Evolutionary conservation across 352 stramenopile species (phyloP), one percentile per base, ranked within the genome.

Genomic region (Pythium pyrilobum): DNA sequence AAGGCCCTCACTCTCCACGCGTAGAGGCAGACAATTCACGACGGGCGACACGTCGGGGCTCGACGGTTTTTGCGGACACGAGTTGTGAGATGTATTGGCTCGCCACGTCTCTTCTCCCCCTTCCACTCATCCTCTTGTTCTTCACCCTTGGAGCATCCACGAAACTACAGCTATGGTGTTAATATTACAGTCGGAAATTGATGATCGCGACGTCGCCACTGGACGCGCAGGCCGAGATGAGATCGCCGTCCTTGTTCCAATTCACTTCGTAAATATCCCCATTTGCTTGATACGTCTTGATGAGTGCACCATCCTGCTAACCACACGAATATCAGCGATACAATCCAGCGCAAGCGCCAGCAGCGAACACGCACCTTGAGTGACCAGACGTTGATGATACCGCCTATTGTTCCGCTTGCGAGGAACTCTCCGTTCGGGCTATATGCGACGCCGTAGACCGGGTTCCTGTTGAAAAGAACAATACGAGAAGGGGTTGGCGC

Each of bases 221-320:
- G 39, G 85, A 93, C 43, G 89, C 82, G 64, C 85, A 93, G 38
- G 85, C 85, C 40, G 85, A 82, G 68, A 96, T 85, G 64, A 91
- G 71, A 64, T 81, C 79, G 49, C 87, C 85, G 59, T 89, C 64
- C 60, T 82, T 78, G 77, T 98, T 98, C 96, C 96, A 99, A 67
- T 97, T 97, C 59, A 99, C 95, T 76, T 99, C 96, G 81, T 98
- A 99, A 75, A 99, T 98, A 80, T 99, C 96, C 43, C 90, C 90
- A 71, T 87, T 84, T 43, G 84, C 87, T 74, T 95, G 75, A 67
- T 92, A 95, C 69, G 79, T 88, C 71, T 94, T 93, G 39, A 87
- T 69, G 63, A 95, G 72, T 34, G 67, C 70, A 15, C 81, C 76
- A 28, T 92, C 80, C 83, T 56, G 15, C n/a, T 48, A 28, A 16